A percentile compares a stretch with the other conserved stretches of the same genome.
phyloP scores from a whole-genome alignment of 2,329 filamentous ascomycete species.

The Monosporascus sp. region DNA sequence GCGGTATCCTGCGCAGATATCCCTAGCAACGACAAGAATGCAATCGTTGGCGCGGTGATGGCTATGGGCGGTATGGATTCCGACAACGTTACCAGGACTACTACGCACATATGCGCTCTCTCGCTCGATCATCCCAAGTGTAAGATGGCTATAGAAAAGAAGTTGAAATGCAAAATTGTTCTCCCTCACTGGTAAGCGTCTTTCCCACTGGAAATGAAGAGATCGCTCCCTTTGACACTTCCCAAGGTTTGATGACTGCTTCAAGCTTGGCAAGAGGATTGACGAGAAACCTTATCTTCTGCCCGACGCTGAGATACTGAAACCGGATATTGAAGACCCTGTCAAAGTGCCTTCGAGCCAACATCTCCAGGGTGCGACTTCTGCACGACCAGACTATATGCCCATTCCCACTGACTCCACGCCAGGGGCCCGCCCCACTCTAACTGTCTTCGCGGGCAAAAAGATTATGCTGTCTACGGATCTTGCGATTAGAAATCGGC shows the following conservation, averaged over 20 bases:
- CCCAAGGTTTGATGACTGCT: slow-evolving; percentile 87
- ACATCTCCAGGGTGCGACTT: slow-evolving; percentile 64
- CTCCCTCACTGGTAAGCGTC: slow-evolving; percentile 77
- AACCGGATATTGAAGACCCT: slow-evolving; percentile 48
- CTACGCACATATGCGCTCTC: slow-evolving; percentile 86
- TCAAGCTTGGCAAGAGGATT: slow-evolving; percentile 87
- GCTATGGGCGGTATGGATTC: slow-evolving; percentile 84
- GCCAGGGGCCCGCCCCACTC: slow-evolving; percentile 39
- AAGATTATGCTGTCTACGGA: slow-evolving; percentile 74
- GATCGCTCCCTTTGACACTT: slow-evolving; percentile 15
- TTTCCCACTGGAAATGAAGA: background rate
- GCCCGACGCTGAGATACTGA: slow-evolving; percentile 81
- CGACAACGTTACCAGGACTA: slow-evolving; percentile 63
- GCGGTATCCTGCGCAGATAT: slow-evolving; percentile 79
- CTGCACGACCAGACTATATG: slow-evolving; percentile 39
- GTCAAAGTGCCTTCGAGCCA: slow-evolving; percentile 53
- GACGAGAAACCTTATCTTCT: slow-evolving; percentile 81
- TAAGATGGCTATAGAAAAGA: slow-evolving; percentile 56
- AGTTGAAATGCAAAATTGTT: slow-evolving; percentile 73
- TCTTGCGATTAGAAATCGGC: slow-evolving; percentile 62
- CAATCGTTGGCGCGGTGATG: slow-evolving; percentile 82
- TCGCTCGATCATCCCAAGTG: slow-evolving; percentile 71
- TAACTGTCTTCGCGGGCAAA: slow-evolving; percentile 72
- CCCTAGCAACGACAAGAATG: slow-evolving; percentile 81
- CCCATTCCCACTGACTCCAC: slow-evolving; percentile 36